Conservation (phyloP, 2,329 filamentous ascomycete genomes). For the Aureobasidium sp. region DNA sequence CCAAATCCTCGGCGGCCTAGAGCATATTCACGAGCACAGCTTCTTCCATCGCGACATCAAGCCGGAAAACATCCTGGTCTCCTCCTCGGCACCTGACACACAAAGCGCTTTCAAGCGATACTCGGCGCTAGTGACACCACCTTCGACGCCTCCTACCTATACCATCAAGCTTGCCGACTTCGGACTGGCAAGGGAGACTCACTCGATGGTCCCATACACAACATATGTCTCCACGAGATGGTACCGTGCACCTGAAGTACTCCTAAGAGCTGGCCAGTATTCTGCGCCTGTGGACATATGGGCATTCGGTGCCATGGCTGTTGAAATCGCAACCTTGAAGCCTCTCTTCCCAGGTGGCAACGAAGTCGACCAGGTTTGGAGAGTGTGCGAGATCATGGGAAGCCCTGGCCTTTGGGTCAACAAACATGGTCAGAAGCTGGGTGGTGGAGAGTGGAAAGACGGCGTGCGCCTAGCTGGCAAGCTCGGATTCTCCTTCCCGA, state of each 20-base stretch:
- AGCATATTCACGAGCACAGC: constrained; percentile 93
- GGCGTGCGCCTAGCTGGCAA: constrained; percentile 88
- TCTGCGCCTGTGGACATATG: constrained; percentile 97
- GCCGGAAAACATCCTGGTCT: constrained; percentile 96
- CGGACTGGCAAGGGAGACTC: constrained; percentile 91
- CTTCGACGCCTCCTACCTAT: constrained; percentile 86
- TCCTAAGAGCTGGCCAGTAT: constrained; percentile 90
- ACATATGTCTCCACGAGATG: constrained; percentile 97
- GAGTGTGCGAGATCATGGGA: constrained; percentile 98
- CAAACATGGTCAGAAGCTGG: constrained; percentile 77
- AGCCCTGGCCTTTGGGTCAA: constrained; percentile 98
- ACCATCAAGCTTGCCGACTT: constrained; percentile 99
- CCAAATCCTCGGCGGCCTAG: constrained; percentile 91
- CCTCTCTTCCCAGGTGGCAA: constrained; percentile 95
- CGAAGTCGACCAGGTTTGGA: constrained; percentile 98
- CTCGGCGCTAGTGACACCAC: constrained; percentile 86
- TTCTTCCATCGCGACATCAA: constrained; percentile 99
- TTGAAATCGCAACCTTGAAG: constrained; percentile 93
- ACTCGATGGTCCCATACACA: constrained; percentile 93
- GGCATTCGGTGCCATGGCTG: constrained; percentile 97
- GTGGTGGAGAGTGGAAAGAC: constrained; percentile 95
- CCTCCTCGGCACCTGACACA: constrained; percentile 77
- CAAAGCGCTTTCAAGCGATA: constrained; percentile 85
- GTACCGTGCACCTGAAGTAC: constrained; percentile 89
- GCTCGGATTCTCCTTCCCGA: constrained; percentile 96